Base-by-base conservation (phyloP, 352 stramenopile species). In the Globisporangium nodosum region DNA sequence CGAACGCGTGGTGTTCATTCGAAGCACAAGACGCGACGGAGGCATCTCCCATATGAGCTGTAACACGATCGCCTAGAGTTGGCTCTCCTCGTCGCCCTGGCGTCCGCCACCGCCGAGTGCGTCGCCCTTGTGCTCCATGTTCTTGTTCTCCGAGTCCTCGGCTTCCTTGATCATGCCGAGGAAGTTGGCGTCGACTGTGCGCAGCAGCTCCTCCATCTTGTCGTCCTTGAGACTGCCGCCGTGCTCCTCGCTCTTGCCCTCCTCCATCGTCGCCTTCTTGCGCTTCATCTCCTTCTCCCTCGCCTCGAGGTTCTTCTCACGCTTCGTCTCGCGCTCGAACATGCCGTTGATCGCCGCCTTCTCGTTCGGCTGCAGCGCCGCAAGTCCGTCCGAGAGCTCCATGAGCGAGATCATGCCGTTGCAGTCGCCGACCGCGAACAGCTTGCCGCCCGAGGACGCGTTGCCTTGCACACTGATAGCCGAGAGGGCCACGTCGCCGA, bases 291-390 rank as follows among this genome's bases (percentile, higher is more conserved):
- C 88, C 58, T 94, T 92, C 63, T 94, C 86, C 49, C 92, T 85
- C 8, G 87, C 78, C 70, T 97, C 90, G 37, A 98, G 70, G 66
- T 98, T 98, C 70, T 98, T 98, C 65, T 98, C 94, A 24, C 92
- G 83, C 71, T 98, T 98, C n/a, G 92, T 98, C 66, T 98, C 96
- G 40, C 96, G 74, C 71, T 99, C 96, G 56, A 99, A 97, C 88
- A 99, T 98, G 56, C 87, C 78, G 62, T 94, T 97, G 54, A 99
- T 98, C 30, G 90, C 87, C 1, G 77, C 78, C 65, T 98, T 98
- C 60, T 99, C 96, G 63, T 98, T 97, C 27, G 77, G 80, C 65
- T 98, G 90, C 18, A 90, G 76, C 24, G 79, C 71, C 42, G 94
- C 92, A 5, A 99, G 80, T 0, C 87, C 92, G 61, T 98, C 90